Conservation (phyloP, 306 rosid genomes). For the Delonix regia region DNA sequence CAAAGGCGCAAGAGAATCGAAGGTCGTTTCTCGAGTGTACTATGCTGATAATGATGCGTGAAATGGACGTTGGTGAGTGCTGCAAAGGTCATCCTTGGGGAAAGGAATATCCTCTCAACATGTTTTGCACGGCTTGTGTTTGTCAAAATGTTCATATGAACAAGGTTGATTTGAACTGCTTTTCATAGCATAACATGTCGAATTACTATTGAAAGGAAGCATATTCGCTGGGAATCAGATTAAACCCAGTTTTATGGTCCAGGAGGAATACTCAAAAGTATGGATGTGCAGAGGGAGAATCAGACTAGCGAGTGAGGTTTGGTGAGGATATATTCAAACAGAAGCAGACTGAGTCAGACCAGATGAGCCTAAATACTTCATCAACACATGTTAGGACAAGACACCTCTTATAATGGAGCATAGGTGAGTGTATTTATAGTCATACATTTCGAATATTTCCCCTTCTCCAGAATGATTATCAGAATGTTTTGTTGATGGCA, state of each 20-base stretch:
- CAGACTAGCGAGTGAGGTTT: constrained; percentile 53
- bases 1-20: too few relatives aligned
- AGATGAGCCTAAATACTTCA: constrained; percentile 34
- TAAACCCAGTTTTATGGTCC: constrained; percentile 64
- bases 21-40: too few relatives aligned
- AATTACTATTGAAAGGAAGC: constrained; percentile 39
- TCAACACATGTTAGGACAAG: background rate
- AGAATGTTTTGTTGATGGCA: constrained; percentile 58
- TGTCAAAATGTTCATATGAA: background rate
- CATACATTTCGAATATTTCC: background rate
- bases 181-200: background rate
- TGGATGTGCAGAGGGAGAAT: constrained; percentile 59
- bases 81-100: background rate
- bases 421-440: background rate
- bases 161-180: constrained; percentile 1
- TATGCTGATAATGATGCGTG: background rate
- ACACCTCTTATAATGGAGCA: background rate
- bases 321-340: constrained; percentile 43
- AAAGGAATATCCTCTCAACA: background rate
- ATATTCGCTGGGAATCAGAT: constrained; percentile 45
- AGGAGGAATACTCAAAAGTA: constrained; percentile 55
- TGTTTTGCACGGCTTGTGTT: background rate
- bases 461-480: background rate
- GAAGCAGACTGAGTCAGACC: constrained; percentile 21
- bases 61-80: background rate